Percentiles rank a stretch among this genome's conserved stretches.
These are phyloP conservation scores for Penicillium sp. DNA, from an alignment of 2,329 filamentous ascomycete genomes.

Conservation along the genomic window DNA sequence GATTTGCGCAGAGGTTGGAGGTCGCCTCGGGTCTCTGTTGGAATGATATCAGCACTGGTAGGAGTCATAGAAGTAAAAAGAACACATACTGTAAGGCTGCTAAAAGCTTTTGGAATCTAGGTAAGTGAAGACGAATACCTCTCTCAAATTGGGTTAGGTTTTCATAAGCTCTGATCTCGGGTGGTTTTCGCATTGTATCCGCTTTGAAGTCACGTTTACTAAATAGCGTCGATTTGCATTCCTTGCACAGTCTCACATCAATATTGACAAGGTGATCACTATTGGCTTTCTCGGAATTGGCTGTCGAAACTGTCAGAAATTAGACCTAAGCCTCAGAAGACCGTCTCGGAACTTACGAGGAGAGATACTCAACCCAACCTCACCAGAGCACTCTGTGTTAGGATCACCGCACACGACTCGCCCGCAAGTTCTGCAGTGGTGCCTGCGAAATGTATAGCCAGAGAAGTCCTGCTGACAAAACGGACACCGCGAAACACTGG, in stretches of 20 bases:
- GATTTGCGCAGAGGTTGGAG: conserved; percentile 68
- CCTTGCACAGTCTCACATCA: conserved; percentile 87
- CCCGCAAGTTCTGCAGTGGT: conserved; percentile 93
- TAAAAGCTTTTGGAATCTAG: conserved; percentile 78
- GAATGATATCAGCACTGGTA: conserved; percentile 9
- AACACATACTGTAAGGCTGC: conserved; percentile 62
- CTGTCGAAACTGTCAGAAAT: conserved; percentile 35
- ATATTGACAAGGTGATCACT: conserved; percentile 61
- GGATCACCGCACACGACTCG: conserved; percentile 88
- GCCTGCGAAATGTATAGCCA: conserved; percentile 85
- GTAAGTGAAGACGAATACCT: conserved; percentile 77
- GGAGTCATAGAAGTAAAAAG: not conserved
- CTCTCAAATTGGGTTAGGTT: conserved; percentile 84
- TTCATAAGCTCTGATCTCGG: conserved; percentile 76
- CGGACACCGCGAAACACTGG: conserved; percentile 74
- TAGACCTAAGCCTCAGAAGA: conserved; percentile 16
- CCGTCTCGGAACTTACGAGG: conserved; percentile 51
- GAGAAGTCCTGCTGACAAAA: conserved; percentile 97
- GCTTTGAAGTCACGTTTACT: conserved; percentile 74
- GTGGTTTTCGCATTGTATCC: conserved; percentile 65
- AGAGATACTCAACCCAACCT: conserved; percentile 77
- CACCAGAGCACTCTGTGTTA: conserved; percentile 77
- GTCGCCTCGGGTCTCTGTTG: conserved; percentile 59
- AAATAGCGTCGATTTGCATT: conserved; percentile 73
- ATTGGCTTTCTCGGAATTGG: conserved; percentile 45